A percentile compares a stretch with the other conserved stretches of the same genome.
phyloP scores from a whole-genome alignment of 495 filamentous ascomycete genomes.

The Xylaria bambusicola region DNA sequence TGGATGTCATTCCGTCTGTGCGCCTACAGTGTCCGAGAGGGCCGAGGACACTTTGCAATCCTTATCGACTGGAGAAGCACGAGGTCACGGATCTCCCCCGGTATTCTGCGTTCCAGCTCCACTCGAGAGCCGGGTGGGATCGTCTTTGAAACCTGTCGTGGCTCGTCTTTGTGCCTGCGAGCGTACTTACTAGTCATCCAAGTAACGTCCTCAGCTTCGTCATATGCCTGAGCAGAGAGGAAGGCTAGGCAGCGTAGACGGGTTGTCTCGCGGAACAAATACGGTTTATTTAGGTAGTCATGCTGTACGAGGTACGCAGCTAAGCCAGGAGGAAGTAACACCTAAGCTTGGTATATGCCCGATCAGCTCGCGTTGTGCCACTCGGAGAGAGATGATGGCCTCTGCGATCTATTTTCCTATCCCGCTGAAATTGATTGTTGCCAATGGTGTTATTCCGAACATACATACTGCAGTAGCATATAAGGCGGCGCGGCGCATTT shows the following conservation, averaged over 20 bases:
- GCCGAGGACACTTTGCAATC: not conserved
- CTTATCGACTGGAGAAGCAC: not conserved
- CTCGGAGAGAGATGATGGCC: not conserved
- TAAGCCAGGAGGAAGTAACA: not conserved
- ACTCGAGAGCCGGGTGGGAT: constrained; percentile 8
- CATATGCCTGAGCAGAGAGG: not conserved
- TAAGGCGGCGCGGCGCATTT: not conserved
- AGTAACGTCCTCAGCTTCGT: not conserved
- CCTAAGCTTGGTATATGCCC: not conserved
- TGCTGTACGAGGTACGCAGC: not conserved
- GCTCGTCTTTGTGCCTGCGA: not conserved
- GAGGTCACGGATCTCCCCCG: not conserved
- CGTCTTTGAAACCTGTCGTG: constrained; percentile 1
- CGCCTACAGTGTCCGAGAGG: not conserved
- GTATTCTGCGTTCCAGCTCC: not conserved
- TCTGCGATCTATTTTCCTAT: not conserved
- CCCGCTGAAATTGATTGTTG: too few relatives aligned
- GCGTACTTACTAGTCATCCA: not conserved
- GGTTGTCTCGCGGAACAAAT: not conserved
- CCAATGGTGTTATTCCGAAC: not conserved
- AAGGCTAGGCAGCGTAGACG: not conserved
- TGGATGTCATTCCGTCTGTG: not conserved
- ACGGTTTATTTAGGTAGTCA: not conserved
- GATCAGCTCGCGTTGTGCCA: constrained; percentile 12
- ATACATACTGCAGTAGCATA: not conserved